A percentile compares a stretch with the other conserved stretches of the same genome.
Conservation (phyloP, 495 filamentous ascomycete species). For the Beverwykella pulmonaria region DNA sequence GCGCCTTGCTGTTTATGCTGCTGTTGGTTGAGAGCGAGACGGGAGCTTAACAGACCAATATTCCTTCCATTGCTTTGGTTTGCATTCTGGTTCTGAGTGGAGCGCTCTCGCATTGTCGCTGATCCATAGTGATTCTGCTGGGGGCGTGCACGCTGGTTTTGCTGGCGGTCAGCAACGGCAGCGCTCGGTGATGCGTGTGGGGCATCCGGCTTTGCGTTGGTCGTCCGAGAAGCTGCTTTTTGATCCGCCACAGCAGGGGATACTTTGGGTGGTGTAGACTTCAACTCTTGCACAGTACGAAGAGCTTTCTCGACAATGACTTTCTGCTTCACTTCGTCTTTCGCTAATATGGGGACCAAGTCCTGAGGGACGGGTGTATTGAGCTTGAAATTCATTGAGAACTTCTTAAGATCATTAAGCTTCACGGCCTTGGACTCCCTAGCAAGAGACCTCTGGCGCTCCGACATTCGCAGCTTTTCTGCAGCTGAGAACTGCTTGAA, state of each 20-base stretch:
- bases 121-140: conserved; percentile 30
- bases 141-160: conserved; percentile 52
- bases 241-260: conserved; percentile 38
- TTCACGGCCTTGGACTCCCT: conserved; percentile 81
- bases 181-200: conserved; percentile 23
- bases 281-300: conserved; percentile 49
- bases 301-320: conserved; percentile 83
- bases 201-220: conserved; percentile 29
- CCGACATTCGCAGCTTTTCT: conserved; percentile 72
- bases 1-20: conserved; percentile 52
- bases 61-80: conserved; percentile 45
- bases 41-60: conserved; percentile 49
- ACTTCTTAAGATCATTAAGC: conserved; percentile 91
- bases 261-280: conserved; percentile 56
- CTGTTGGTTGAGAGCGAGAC: conserved; percentile 59
- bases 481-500: conserved; percentile 81
- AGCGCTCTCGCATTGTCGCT: conserved; percentile 32
- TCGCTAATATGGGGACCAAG: conserved; percentile 91
- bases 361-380: conserved; percentile 88
- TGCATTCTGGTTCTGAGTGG: conserved; percentile 47
- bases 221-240: conserved; percentile 33
- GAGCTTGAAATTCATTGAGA: conserved; percentile 90
- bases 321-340: conserved; percentile 88
- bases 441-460: conserved; percentile 69
- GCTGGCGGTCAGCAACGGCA: conserved; percentile 49